Percentiles rank a stretch among this genome's conserved stretches.
phyloP scores from a whole-genome alignment of 2,329 filamentous ascomycete genomes.

The Fusarium sp. region DNA sequence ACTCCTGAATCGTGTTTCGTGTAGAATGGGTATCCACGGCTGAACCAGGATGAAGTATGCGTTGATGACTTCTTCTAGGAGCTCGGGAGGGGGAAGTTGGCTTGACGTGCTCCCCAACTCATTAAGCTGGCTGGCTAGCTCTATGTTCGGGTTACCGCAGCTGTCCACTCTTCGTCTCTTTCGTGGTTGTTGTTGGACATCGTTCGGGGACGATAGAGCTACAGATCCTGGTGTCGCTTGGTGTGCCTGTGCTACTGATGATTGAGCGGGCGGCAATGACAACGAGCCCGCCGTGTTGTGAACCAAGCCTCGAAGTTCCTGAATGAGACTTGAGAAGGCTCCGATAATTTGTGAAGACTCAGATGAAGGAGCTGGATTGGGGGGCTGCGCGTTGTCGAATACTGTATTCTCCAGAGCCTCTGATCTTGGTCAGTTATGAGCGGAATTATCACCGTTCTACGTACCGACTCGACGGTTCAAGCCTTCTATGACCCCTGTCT shows the following conservation, averaged over 20 bases:
- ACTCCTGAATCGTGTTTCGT: slow-evolving; percentile 33
- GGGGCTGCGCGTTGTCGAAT: not conserved
- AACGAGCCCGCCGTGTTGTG: not conserved
- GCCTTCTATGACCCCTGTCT: slow-evolving; percentile 24
- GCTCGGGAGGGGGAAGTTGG: slow-evolving; percentile 22
- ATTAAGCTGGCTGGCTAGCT: slow-evolving; percentile 25
- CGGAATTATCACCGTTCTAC: not conserved
- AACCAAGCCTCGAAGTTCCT: slow-evolving; percentile 23
- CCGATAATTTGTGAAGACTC: slow-evolving; percentile 23
- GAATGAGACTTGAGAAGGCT: slow-evolving; percentile 26
- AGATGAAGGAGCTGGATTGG: not conserved
- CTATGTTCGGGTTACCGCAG: slow-evolving; percentile 35
- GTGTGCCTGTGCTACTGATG: not conserved
- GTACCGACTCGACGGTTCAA: slow-evolving; percentile 26
- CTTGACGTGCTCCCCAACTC: slow-evolving; percentile 7
- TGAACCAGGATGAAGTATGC: slow-evolving; percentile 33
- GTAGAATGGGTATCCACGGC: slow-evolving; percentile 34
- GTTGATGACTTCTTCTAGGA: slow-evolving; percentile 32
- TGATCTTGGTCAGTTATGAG: not conserved
- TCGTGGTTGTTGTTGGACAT: slow-evolving; percentile 8
- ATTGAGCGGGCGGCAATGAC: not conserved
- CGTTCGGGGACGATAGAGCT: not conserved
- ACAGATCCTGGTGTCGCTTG: not conserved
- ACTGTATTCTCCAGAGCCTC: slow-evolving; percentile 30
- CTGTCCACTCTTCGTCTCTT: slow-evolving; percentile 33